phyloP scores from a whole-genome alignment of 148 eudicot genomes.

The Fagopyrum homotropicum region DNA sequence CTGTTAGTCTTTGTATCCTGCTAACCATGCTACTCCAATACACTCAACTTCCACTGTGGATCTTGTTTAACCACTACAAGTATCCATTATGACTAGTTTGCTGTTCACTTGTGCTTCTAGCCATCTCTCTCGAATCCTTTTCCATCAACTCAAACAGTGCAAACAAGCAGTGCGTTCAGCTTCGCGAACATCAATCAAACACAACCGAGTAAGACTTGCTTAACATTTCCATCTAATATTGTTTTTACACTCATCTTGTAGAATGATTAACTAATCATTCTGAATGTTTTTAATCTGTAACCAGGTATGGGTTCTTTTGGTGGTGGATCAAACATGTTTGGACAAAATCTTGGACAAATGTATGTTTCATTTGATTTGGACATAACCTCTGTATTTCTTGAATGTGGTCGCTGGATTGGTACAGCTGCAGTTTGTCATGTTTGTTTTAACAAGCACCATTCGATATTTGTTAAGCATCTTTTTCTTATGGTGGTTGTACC shows the following conservation, averaged over 20 bases:
- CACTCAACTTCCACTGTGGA: slow-evolving; percentile 1
- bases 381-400: neutral
- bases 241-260: neutral
- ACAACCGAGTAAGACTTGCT: slow-evolving; percentile 23
- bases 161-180: slow-evolving; percentile 46
- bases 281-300: slow-evolving; percentile 19
- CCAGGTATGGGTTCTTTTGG: slow-evolving; percentile 52
- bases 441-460: neutral
- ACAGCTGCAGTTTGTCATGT: neutral
- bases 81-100: neutral
- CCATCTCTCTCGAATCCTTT: slow-evolving; percentile 63
- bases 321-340: slow-evolving; percentile 51
- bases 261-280: neutral
- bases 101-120: slow-evolving; percentile 32
- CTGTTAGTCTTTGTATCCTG: neutral
- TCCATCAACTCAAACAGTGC: slow-evolving; percentile 56
- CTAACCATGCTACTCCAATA: neutral
- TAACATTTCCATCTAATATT: slow-evolving; percentile 4
- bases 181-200: slow-evolving; percentile 61
- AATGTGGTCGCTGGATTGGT: neutral
- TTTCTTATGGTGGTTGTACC: neutral
- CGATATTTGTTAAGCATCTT: neutral
- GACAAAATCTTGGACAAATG: slow-evolving; percentile 68
- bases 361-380: slow-evolving; percentile 29
- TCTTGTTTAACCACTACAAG: neutral